These are phyloP conservation scores for Wallemia ichthyophaga DNA, from an alignment of 1,284 basidiomycete genomes.

Conservation along the genomic window DNA sequence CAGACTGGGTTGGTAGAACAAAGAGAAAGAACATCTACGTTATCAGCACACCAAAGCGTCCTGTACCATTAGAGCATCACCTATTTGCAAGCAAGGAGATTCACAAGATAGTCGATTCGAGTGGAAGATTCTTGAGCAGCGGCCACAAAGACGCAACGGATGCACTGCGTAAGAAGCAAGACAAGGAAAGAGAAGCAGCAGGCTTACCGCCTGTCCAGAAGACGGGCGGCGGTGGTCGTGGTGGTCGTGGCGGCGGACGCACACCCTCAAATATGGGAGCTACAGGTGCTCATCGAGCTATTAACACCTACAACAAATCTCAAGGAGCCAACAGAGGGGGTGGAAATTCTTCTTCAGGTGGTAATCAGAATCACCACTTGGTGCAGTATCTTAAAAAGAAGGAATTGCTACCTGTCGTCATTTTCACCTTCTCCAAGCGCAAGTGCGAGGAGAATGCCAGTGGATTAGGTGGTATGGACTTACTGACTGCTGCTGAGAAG, in stretches of 20 bases:
- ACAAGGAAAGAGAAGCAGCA: conserved; percentile 84
- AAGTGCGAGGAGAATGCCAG: conserved; percentile 84
- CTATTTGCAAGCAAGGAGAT: conserved; percentile 73
- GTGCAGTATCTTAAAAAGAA: conserved; percentile 63
- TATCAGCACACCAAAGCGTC: conserved; percentile 82
- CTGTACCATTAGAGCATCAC: conserved; percentile 90
- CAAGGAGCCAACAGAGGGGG: conserved; percentile 12
- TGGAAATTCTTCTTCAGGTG: conserved; percentile 27
- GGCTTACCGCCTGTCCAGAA: conserved; percentile 53
- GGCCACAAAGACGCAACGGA: conserved; percentile 81
- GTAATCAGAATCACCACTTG: conserved; percentile 78
- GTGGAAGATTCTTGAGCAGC: conserved; percentile 38
- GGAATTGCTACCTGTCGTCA: conserved; percentile 63
- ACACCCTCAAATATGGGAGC: conserved; percentile 4
- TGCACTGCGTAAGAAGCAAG: conserved; percentile 68
- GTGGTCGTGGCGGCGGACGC: conserved; percentile 25
- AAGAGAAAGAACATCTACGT: conserved; percentile 99
- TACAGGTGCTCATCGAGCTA: background rate
- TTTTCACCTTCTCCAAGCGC: conserved; percentile 94
- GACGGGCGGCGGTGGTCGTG: conserved; percentile 43
- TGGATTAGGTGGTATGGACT: conserved; percentile 60
- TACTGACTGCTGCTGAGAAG: conserved; percentile 61
- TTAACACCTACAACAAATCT: conserved; percentile 6
- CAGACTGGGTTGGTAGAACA: conserved; percentile 95
- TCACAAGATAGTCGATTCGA: conserved; percentile 71